Evolutionary conservation across 1,284 basidiomycete genomes (phyloP), one percentile per base, ranked within the genome.

Genomic region (Singerocomus inundabilis): DNA sequence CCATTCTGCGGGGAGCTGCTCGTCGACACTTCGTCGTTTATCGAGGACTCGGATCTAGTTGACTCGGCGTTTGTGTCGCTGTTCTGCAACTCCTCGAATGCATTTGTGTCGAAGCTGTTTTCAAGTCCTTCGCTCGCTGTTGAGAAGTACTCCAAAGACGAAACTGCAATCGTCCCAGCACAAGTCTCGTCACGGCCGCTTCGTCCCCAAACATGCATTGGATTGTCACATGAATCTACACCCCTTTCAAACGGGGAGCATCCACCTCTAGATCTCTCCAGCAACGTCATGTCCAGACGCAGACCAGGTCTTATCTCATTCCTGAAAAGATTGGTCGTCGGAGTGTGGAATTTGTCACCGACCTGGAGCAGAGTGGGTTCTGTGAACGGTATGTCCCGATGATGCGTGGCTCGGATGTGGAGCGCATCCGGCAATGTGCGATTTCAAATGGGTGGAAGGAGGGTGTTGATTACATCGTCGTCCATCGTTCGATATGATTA

Each of bases 1-100:
- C 63, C 95, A 98, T 66, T 95, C 90, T 59, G 79, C 88, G 0
- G 91, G 91, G 0, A 71, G 75, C 5, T 86, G 84, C 47, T 78
- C 84, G 0, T 98, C 69, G 87, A 93, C 52, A 75, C 82, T 4
- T 70, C 74, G 12, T 75, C 76, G 15, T 95, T 96, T 64, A 77
- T 95, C 51, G 88, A 92, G 66, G 92, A 97, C 61, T 75, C 85
- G 1, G 93, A 95, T 61, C 68, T 91, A 1, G 73, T 98, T 34
- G 93, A 97, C 68, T 81, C 91, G 5, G 86, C 90, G 10, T 89
- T 94, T 56, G 91, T 97, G n/a, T 75, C 85, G 2, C 76, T 97
- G 1, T 75, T 97, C 13, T 82, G 92, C 31, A 74, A 73, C 42
- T 91, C n/a, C n/a, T n/a, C 88, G 1, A 88, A 94, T 54, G 62